Evolutionary conservation across 2,329 filamentous ascomycete genomes (phyloP), one percentile per base, ranked within the genome.

Genomic region (Xylaria sp.): DNA sequence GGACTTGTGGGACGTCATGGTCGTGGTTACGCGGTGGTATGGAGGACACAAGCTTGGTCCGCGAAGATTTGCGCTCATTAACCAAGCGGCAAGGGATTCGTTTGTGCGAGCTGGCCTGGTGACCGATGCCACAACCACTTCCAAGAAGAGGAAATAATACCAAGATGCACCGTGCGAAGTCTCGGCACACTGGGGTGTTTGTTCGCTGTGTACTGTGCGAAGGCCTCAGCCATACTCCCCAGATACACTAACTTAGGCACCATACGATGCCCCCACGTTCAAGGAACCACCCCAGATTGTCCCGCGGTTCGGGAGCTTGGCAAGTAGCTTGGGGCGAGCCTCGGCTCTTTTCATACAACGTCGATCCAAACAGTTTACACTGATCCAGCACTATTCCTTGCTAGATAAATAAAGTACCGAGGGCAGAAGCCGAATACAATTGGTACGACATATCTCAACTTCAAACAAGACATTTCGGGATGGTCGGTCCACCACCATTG

Each of bases 21-120:
- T 99, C 0, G 91, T 99, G 3, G 95, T 99, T 31, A 94, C 92
- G 44, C 83, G 96, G 69, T 99, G 96, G 96, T 99, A 97, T 79
- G 96, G 96, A 3, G 96, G 96, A 1, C 87, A 97, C 65, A 91
- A 94, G 73, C 81, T 99, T 51, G 96, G 96, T 0, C 94, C 95
- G 56, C 91, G 94, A 77, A 84, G 96, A 70, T 99, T 99, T 77
- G 89, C 93, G 13, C 83, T 97, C 61, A 98, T 99, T 77, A 97
- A 97, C 77, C 86, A 87, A 62, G 92, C 90, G 9, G 94, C 94
- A 7, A 87, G 94, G 74, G 94, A 97, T 80, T 92, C 91, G 0
- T 85, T 98, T 70, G 87, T 97, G 10, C 88, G 88, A 75, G 93
- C 91, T 0, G 92, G 91, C 0, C 87, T 92, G 72, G 89, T 87